These are phyloP conservation scores for Lagenidium giganteum DNA, from an alignment of 352 stramenopile species.

Conservation along the genomic window DNA sequence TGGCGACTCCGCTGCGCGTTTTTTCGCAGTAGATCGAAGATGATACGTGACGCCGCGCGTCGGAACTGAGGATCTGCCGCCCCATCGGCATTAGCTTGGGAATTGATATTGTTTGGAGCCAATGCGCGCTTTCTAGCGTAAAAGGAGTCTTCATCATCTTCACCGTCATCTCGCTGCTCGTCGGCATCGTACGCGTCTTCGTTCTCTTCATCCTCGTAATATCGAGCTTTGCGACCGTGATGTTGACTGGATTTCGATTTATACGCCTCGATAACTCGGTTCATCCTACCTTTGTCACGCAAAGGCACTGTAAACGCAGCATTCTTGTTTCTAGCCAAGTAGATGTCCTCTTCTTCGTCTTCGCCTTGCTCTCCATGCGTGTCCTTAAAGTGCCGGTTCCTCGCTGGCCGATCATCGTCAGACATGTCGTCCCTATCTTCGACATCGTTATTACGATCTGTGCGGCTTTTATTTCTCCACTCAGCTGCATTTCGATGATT, in stretches of 20 bases:
- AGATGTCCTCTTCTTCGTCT: conserved; percentile 4
- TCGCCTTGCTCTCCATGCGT: conserved; percentile 2
- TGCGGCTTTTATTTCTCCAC: too few species aligned
- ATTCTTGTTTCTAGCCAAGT: conserved; percentile 5
- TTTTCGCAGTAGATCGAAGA: too few species aligned
- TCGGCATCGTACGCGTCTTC: conserved; percentile 4
- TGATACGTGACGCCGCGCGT: too few species aligned
- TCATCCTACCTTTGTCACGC: conserved; percentile 1
- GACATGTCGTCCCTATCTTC: too few species aligned
- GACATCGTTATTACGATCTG: too few species aligned
- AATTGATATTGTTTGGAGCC: too few species aligned
- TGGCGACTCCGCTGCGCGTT: conserved; percentile 7
- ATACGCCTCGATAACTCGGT: background rate
- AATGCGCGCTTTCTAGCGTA: too few species aligned
- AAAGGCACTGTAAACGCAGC: too few species aligned
- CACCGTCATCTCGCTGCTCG: conserved; percentile 9
- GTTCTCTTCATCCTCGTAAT: background rate
- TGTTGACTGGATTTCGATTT: background rate
- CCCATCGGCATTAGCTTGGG: too few species aligned
- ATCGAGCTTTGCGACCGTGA: background rate
- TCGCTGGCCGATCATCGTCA: too few species aligned
- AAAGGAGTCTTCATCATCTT: conserved; percentile 11
- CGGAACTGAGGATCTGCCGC: too few species aligned
- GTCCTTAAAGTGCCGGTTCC: conserved; percentile 9
- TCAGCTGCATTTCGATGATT: too few species aligned